phyloP scores from a whole-genome alignment of 2,329 filamentous ascomycete genomes.

The Claviceps sp. region DNA sequence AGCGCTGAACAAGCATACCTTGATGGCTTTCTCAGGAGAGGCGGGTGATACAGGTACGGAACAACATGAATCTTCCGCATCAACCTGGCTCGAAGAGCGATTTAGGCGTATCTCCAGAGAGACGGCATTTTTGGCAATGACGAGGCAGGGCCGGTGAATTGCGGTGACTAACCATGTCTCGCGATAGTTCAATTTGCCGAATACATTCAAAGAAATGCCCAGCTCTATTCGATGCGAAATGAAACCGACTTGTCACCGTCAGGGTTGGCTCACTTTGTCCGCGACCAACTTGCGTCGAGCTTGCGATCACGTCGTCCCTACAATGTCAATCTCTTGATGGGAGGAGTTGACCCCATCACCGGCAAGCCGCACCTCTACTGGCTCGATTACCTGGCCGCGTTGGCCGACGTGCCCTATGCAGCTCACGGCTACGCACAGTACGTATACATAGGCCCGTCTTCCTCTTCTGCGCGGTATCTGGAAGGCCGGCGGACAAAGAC shows the following conservation, averaged over 20 bases:
- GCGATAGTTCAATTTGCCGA: conserved; percentile 88
- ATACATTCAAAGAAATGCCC: conserved; percentile 96
- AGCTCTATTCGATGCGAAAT: conserved; percentile 98
- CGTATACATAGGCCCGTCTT: conserved; percentile 17
- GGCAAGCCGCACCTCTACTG: conserved; percentile 88
- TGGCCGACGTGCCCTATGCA: conserved; percentile 83
- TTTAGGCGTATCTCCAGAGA: not conserved
- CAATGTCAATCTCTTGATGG: conserved; percentile 90
- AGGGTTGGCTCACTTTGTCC: conserved; percentile 84
- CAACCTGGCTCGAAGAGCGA: not conserved
- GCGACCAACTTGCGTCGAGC: conserved; percentile 81
- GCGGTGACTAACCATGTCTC: conserved; percentile 11
- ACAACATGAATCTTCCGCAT: not conserved
- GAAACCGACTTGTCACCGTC: conserved; percentile 81
- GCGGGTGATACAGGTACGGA: conserved; percentile 78
- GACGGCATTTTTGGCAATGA: not conserved
- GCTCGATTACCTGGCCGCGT: conserved; percentile 88
- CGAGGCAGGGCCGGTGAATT: not conserved
- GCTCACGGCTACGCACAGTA: conserved; percentile 97
- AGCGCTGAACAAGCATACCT: conserved; percentile 78
- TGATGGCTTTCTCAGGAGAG: conserved; percentile 93
- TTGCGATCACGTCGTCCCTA: conserved; percentile 88
- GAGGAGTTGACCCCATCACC: conserved; percentile 84
- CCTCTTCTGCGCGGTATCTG: not conserved
- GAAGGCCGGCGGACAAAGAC: not conserved